These are phyloP conservation scores for Helicostylum pulchrum DNA, from an alignment of 192 early-diverging fungal species.

Conservation along the genomic window DNA sequence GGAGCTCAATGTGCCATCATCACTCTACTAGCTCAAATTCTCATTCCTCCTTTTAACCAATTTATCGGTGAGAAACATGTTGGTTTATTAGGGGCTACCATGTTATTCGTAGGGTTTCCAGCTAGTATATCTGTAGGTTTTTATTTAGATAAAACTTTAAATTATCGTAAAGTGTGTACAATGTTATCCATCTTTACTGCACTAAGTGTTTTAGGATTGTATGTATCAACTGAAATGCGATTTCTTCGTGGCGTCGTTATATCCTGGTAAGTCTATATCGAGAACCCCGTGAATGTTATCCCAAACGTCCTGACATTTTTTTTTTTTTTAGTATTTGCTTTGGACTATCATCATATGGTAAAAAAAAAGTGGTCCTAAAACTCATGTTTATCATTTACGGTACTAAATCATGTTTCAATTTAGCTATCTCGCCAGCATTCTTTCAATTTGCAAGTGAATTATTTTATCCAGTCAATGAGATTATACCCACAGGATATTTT, in stretches of 20 bases:
- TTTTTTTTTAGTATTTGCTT: conserved; percentile 28
- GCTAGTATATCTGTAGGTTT: conserved; percentile 35
- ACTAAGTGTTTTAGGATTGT: conserved; percentile 21
- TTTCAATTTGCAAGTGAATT: conserved; percentile 42
- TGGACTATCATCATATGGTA: conserved; percentile 41
- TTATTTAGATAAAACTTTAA: conserved; percentile 31
- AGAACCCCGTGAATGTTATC: too few species aligned
- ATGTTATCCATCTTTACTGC: conserved; percentile 22
- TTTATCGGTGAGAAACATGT: conserved; percentile 22
- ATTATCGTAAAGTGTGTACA: conserved; percentile 27
- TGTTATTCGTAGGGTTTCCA: conserved; percentile 34
- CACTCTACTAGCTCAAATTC: conserved; percentile 40
- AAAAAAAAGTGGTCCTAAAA: background rate
- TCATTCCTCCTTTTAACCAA: conserved; percentile 36
- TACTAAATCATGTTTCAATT: background rate
- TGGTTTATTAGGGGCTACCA: conserved; percentile 31
- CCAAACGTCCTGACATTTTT: background rate
- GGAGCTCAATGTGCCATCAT: conserved; percentile 40
- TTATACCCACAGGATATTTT: conserved; percentile 40
- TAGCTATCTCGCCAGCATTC: conserved; percentile 39
- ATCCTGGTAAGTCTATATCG: conserved; percentile 30
- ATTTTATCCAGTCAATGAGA: conserved; percentile 39
- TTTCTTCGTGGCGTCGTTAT: conserved; percentile 17
- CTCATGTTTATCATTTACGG: background rate
- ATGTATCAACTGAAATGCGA: conserved; percentile 16